Base-by-base conservation (phyloP, 2,329 filamentous ascomycete species). In the Juglanconis juglandina region DNA sequence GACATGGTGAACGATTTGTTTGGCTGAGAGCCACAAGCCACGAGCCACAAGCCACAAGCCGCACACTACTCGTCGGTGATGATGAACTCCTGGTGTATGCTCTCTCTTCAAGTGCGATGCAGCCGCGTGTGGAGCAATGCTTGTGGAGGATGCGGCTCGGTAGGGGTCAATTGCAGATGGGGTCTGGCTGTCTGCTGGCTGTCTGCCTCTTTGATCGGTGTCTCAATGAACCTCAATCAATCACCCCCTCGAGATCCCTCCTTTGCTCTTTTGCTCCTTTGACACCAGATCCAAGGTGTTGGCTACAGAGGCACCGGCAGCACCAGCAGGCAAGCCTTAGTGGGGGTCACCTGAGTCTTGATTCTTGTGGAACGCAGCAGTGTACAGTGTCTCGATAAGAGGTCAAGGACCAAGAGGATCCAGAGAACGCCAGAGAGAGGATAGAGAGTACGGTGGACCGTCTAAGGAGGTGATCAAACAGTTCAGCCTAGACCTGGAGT, bases 1-100 rank as follows among this genome's bases (percentile, higher is more conserved):
- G 89, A 87, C 87, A 92, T 91, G 75, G 68, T 79, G 74, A 61
- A 66, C 61, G 62, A 46, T 54, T 60, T 49, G 49, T 58, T 62
- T 62, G 64, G 63, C 58, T 63, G 62, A 53, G 35, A 35, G 32
- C 47, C 35, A 50, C 46, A 56, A 17, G 42, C 53, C 42, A 55
- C 42, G 35, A 39, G 11, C 47, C 35, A 50, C 46, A 56, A 17
- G 42, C 53, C 42, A 55, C 42, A 11, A 39, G 11, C 24, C 24
- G 24, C 2, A 24, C 24, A 56, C 53, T 56, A 56, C 53, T 56
- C 47, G 53, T 56, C 44, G 53, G 37, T 9, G 32, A n/a, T 17
- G 53, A 48, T 56, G 41, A 48, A 47, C 32, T 34, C n/a, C 37
- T 34, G 35, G 6, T 48, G 13, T 24, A 9, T 48, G 30, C 50